Base-by-base conservation (phyloP, 768 basidiomycete genomes). In the Lentinula boryana region DNA sequence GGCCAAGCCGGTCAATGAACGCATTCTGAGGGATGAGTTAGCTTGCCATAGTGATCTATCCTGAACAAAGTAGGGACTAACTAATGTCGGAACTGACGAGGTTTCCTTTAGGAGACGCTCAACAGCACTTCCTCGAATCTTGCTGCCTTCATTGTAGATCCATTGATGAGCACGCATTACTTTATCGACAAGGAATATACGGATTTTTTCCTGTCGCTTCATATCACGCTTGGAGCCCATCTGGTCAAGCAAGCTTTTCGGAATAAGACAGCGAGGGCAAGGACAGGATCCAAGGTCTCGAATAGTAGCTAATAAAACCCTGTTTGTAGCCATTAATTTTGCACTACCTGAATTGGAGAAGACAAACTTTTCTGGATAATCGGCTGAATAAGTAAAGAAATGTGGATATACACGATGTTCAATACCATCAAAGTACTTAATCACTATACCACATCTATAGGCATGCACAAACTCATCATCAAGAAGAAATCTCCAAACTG, bases 341-440 rank as follows among this genome's bases (percentile, higher is more conserved):
- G 13, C 36, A 41, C 5, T 33, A 46, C 9, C 33, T 18, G 21
- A 62, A 51, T 44, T 33, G 43, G 12, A 52, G 21, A n/a, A 46
- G 27, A 61, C 67, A 27, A 60, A 76, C 74, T 74, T 75, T 57
- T 76, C 72, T 15, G 73, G 72, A 64, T 75, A 76, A 59, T 77
- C 76, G 0, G 74, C 74, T 1, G 71, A 68, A 55, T 74, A 74
- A 6, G 66, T 69, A 23, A 75, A 72, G 36, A 77, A 64, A 1
- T 70, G 63, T 9, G 71, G 72, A 58, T 65, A 77, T n/a, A 75
- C 59, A 0, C 67, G 67, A 2, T 70, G 64, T 16, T 36, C 6
- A n/a, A 72, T 50, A 12, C 69, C 70, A 67, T 77, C 73, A 43
- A 38, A 38, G 60, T 72, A 74, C 31, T 64, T 56, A 16, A 73